Conservation (phyloP, 1,139 yeast genomes). For the Geotrichum candidum region DNA sequence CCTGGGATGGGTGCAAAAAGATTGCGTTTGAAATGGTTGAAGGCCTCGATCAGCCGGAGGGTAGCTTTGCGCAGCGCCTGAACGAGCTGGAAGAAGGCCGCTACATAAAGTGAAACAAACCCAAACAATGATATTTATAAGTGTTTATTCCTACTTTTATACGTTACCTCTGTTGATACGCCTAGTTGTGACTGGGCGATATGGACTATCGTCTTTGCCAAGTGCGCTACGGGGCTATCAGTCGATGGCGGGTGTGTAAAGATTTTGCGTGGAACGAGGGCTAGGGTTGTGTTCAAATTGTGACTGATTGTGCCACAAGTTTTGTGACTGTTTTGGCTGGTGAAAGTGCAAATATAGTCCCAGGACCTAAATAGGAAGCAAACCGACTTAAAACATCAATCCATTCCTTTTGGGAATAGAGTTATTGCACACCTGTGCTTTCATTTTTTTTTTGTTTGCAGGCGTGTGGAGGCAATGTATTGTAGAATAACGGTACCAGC, state of each 20-base stretch:
- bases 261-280: too few relatives aligned
- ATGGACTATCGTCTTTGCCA: background rate
- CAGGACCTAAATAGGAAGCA: background rate
- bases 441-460: background rate
- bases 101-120: background rate
- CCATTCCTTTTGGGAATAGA: background rate
- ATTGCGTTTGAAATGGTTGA: constrained; percentile 5
- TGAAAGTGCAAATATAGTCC: too few relatives aligned
- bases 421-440: too few relatives aligned
- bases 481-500: background rate
- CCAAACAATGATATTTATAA: too few relatives aligned
- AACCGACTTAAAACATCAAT: background rate
- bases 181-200: background rate
- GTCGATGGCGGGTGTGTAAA: too few relatives aligned
- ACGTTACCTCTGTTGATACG: too few relatives aligned
- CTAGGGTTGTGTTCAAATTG: too few relatives aligned
- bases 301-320: too few relatives aligned
- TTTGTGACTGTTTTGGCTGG: too few relatives aligned
- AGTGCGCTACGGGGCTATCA: too few relatives aligned
- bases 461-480: background rate
- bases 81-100: constrained; percentile 1
- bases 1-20: constrained; percentile 6
- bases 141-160: background rate
- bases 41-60: background rate
- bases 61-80: background rate